Evolutionary conservation across 2,329 filamentous ascomycete genomes (phyloP), one percentile per base, ranked within the genome.

Genomic region (Pseudogymnoascus pannorum): DNA sequence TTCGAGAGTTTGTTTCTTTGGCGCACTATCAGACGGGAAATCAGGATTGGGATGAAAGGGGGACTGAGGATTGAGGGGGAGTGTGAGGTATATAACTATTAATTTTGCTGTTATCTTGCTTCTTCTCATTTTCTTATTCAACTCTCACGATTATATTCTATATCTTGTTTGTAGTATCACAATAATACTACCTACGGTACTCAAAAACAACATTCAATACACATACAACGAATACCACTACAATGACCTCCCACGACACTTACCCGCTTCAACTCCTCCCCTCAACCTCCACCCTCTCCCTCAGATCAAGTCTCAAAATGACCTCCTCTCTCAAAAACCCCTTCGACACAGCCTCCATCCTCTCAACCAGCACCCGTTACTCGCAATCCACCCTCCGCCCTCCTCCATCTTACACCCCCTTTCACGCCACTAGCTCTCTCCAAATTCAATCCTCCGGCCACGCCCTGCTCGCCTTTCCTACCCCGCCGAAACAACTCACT

Each of bases 391-490:
- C 57, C 12, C 9, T 61, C 60, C 33, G 42, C 22, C 20, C 57
- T 24, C 42, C 20, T n/a, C 58, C 57, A 33, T 11, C 31, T 14
- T 42, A 42, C 18, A 42, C 18, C 9, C 35, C 59, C 18, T 82
- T 83, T 70, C 63, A 60, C 7, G 74, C 79, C 3, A 78, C 77
- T 1, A 71, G 72, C 20, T 72, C 74, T 11, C 74, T 84, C 22
- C 79, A 82, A 64, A 77, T 85, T 66, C 75, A 81, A 65, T 73
- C 78, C 0, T 64, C 64, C 5, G 82, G 81, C 20, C 77, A 78
- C 33, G 66, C 70, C 0, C 66, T 75, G 54, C 64, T 80, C 59
- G 74, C 76, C 14, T 42, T 42, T 6, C 38, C 38, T 1, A 42
- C 2, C 18, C 38, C 38, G 9, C 38, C 38, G 3, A 42, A 42